These are phyloP conservation scores for Poronia punctata DNA, from an alignment of 495 filamentous ascomycete genomes.

Conservation along the genomic window DNA sequence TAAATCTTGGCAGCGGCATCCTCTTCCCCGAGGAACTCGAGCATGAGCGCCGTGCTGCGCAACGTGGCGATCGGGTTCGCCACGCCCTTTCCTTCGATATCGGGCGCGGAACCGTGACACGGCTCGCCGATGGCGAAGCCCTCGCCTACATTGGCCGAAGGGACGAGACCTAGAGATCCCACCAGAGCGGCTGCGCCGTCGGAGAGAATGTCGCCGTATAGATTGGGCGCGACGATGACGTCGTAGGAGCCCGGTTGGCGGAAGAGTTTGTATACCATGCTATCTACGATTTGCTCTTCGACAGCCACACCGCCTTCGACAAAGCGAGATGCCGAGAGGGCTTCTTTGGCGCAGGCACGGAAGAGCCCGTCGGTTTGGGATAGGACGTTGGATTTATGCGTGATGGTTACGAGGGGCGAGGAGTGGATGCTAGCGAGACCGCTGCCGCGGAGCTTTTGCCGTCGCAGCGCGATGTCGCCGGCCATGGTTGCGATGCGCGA, in stretches of 20 bases:
- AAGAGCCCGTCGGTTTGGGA: constrained; percentile 96
- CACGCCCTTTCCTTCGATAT: constrained; percentile 88
- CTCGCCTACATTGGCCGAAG: constrained; percentile 94
- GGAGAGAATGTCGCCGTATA: constrained; percentile 94
- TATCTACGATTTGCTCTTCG: constrained; percentile 98
- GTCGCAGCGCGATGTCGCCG: constrained; percentile 83
- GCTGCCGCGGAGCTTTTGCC: constrained; percentile 66
- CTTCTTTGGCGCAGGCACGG: constrained; percentile 66
- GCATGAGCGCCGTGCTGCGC: constrained; percentile 84
- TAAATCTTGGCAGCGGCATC: constrained; percentile 84
- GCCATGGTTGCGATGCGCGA: constrained; percentile 84
- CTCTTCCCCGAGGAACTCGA: constrained; percentile 88
- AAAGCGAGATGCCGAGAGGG: constrained; percentile 60
- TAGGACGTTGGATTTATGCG: constrained; percentile 96
- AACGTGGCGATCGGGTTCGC: constrained; percentile 96
- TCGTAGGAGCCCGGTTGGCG: constrained; percentile 90
- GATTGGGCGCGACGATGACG: constrained; percentile 95
- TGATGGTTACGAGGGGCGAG: constrained; percentile 82
- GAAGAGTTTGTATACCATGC: constrained; percentile 99
- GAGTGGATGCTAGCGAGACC: constrained; percentile 49
- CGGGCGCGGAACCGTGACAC: constrained; percentile 92
- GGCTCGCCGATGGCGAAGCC: constrained; percentile 95
- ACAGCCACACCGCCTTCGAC: constrained; percentile 46
- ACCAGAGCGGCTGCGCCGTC: constrained; percentile 95
- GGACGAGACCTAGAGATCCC: constrained; percentile 87